Evolutionary conservation across 1,139 yeast species (phyloP).

Genomic region (Tardiomyces blankii): DNA sequence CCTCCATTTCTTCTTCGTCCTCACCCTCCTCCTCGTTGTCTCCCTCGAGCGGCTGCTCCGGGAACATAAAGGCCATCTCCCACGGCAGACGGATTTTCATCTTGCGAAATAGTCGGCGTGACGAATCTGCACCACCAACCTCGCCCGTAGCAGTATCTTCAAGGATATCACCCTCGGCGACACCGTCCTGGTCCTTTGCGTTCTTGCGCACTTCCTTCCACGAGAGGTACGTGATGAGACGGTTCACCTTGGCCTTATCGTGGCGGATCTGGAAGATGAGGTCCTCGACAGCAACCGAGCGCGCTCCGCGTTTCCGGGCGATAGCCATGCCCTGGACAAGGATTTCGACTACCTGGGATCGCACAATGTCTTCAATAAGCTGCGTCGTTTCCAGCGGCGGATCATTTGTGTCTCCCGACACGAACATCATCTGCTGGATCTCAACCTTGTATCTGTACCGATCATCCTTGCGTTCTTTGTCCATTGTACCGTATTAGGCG

Average conservation of each 20-base stretch:
- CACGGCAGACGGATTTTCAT: constrained; percentile 82
- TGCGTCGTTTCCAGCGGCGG: constrained; percentile 89
- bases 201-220: constrained; percentile 98
- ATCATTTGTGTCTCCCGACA: constrained; percentile 87
- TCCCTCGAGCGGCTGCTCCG: constrained; percentile 79
- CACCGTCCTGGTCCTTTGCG: constrained; percentile 90
- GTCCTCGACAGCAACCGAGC: constrained; percentile 84
- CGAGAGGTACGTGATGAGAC: constrained; percentile 79
- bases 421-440: constrained; percentile 98
- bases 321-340: constrained; percentile 63
- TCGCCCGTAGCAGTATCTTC: constrained; percentile 34
- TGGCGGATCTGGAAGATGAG: constrained; percentile 85
- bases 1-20: constrained; percentile 84
- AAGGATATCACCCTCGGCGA: constrained; percentile 41
- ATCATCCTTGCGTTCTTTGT: constrained; percentile 17
- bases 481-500: background rate
- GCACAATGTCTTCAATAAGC: constrained; percentile 84
- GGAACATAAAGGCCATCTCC: constrained; percentile 91
- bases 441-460: constrained; percentile 73
- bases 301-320: constrained; percentile 72
- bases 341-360: constrained; percentile 89
- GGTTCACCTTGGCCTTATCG: constrained; percentile 87
- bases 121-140: constrained; percentile 32
- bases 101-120: constrained; percentile 60
- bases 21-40: constrained; percentile 64